Conservation (phyloP, 2,329 filamentous ascomycete species). For the Curvularia eragrostidis region DNA sequence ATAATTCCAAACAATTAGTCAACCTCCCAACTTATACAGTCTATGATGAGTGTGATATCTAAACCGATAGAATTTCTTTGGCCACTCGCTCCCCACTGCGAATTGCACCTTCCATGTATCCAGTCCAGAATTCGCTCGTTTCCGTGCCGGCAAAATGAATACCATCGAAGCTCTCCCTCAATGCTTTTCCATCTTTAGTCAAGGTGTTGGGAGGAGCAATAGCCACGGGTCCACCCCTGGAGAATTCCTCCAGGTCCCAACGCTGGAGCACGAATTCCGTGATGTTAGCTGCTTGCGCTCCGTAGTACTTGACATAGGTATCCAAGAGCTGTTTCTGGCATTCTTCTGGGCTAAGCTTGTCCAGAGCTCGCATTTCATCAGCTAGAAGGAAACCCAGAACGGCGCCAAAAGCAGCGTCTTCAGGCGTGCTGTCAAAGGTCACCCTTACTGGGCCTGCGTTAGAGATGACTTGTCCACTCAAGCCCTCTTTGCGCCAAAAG, state of each 20-base stretch:
- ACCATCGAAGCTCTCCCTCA: slow-evolving; percentile 40
- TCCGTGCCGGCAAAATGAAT: slow-evolving; percentile 65
- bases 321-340: slow-evolving; percentile 12
- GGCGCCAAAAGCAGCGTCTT: slow-evolving; percentile 26
- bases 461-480: slow-evolving; percentile 51
- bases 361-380: slow-evolving; percentile 27
- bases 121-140: slow-evolving; percentile 60
- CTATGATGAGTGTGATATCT: not conserved
- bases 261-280: slow-evolving; percentile 31
- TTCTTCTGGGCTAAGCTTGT: slow-evolving; percentile 7
- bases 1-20: no score
- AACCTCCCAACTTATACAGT: not conserved
- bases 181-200: slow-evolving; percentile 17
- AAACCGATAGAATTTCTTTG: slow-evolving; percentile 48
- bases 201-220: slow-evolving; percentile 25
- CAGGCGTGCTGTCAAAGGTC: slow-evolving; percentile 31
- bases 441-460: slow-evolving; percentile 19
- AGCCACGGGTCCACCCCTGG: slow-evolving; percentile 27
- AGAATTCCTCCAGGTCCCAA: slow-evolving; percentile 34
- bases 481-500: slow-evolving; percentile 55
- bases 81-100: slow-evolving; percentile 58
- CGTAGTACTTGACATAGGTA: slow-evolving; percentile 28
- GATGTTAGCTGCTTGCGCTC: slow-evolving; percentile 15
- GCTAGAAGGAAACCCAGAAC: slow-evolving; percentile 34
- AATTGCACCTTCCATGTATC: slow-evolving; percentile 66